These are phyloP conservation scores for Prunus mira DNA, from an alignment of 306 rosid genomes.

Conservation along the genomic window DNA sequence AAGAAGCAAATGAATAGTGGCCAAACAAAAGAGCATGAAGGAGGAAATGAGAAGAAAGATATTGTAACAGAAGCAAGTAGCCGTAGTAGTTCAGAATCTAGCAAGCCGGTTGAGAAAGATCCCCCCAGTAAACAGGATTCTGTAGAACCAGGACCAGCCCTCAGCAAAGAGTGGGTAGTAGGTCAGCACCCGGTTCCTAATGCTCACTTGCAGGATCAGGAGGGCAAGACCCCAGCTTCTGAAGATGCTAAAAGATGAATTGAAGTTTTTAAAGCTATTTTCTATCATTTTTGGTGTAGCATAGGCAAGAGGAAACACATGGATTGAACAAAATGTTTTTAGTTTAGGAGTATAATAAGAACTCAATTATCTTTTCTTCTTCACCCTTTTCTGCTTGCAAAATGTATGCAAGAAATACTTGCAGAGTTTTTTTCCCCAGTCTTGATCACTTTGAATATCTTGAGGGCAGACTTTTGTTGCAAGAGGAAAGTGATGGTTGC, in stretches of 20 bases:
- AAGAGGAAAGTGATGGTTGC: too few species aligned
- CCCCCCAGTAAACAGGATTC: slow-evolving; percentile 13
- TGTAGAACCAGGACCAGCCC: slow-evolving; percentile 2
- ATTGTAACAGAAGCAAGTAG: slow-evolving; percentile 28
- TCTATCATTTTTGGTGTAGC: neutral
- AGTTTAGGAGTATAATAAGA: neutral
- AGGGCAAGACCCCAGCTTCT: slow-evolving; percentile 33
- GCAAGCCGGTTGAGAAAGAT: slow-evolving; percentile 29
- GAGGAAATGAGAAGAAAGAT: slow-evolving; percentile 27
- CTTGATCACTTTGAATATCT: too few species aligned
- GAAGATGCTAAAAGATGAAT: slow-evolving; percentile 31
- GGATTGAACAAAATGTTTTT: neutral
- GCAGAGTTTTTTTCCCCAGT: too few species aligned
- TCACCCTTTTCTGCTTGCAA: neutral
- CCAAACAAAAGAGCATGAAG: slow-evolving; percentile 24
- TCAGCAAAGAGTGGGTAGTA: too few species aligned
- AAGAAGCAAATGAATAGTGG: slow-evolving; percentile 37
- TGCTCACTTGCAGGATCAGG: slow-evolving; percentile 32
- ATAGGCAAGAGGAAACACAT: neutral
- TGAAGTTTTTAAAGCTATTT: slow-evolving; percentile 18
- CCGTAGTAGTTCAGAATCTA: slow-evolving; percentile 24
- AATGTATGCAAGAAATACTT: too few species aligned
- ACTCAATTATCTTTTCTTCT: neutral
- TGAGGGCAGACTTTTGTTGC: too few species aligned
- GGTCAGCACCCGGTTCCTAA: slow-evolving; percentile 5